phyloP scores from a whole-genome alignment of 441 rosid species.

The Erodium trifolium region DNA sequence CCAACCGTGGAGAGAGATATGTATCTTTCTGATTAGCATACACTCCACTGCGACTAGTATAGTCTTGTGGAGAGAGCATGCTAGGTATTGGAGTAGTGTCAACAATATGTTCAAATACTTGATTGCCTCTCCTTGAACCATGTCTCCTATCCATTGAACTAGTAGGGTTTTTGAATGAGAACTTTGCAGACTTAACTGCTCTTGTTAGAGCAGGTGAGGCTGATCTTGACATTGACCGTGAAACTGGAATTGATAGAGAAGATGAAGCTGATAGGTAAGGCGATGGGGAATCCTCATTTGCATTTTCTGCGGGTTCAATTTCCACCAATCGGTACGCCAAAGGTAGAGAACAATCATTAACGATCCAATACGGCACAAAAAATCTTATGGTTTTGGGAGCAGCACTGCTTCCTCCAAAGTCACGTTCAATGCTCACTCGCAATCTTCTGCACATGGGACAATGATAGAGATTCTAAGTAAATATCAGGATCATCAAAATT shows the following conservation, averaged over 20 bases:
- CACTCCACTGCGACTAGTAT: conserved; percentile 67
- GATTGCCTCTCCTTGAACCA: conserved; percentile 50
- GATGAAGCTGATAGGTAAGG: background rate
- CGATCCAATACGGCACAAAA: conserved; percentile 96
- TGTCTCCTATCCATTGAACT: conserved; percentile 50
- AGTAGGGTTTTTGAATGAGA: conserved; percentile 48
- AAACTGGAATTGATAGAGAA: background rate
- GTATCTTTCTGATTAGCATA: conserved; percentile 85
- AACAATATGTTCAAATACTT: conserved; percentile 79
- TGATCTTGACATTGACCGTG: conserved; percentile 3
- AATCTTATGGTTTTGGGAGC: conserved; percentile 84
- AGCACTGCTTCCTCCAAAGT: conserved; percentile 80
- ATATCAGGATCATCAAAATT: background rate
- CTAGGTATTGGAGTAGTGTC: conserved; percentile 87
- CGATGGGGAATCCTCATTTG: conserved; percentile 40
- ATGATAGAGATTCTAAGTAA: conserved; percentile 11
- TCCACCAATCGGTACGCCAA: conserved; percentile 84
- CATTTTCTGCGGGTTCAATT: conserved; percentile 64
- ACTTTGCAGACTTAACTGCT: conserved; percentile 60
- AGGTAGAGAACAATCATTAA: conserved; percentile 69
- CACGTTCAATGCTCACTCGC: conserved; percentile 87
- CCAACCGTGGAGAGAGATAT: conserved; percentile 62
- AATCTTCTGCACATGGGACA: conserved; percentile 58
- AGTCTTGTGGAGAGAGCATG: conserved; percentile 97
- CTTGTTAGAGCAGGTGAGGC: conserved; percentile 36